Evolutionary conservation across 179 eudicot species (phyloP).

Genomic region (Silene vulgaris): DNA sequence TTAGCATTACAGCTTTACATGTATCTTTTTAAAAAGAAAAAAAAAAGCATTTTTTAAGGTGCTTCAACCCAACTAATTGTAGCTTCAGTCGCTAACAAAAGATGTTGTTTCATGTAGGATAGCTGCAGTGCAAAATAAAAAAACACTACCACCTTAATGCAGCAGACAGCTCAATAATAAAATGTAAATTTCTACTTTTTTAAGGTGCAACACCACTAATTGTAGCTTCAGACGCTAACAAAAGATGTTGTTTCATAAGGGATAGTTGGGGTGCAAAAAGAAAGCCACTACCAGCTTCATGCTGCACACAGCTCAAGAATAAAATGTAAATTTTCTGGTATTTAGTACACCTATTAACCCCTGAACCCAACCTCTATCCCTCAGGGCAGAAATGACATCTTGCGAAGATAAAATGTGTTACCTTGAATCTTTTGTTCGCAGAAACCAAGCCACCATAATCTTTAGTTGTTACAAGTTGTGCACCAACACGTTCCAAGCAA

Average conservation of each 20-base stretch:
- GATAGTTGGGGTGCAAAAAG: not conserved
- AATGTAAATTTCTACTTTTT: not conserved
- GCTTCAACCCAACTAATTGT: not conserved
- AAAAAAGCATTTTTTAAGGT: not conserved
- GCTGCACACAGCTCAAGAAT: constrained; percentile 9
- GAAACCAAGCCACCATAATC: constrained; percentile 32
- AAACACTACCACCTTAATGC: not conserved
- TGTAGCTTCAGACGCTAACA: not conserved
- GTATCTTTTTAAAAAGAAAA: not conserved
- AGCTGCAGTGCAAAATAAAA: not conserved
- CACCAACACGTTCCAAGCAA: constrained; percentile 35
- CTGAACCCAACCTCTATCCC: not conserved
- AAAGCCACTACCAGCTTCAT: constrained; percentile 2
- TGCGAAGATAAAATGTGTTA: constrained; percentile 24
- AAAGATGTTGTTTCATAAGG: not conserved
- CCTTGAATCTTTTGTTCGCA: constrained; percentile 45
- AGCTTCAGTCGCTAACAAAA: not conserved
- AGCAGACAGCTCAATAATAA: constrained; percentile 7
- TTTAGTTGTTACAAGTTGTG: constrained; percentile 29
- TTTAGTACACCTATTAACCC: not conserved
- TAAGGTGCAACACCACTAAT: not conserved
- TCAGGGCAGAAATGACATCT: not conserved
- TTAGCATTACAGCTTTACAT: not conserved
- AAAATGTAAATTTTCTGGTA: not conserved
- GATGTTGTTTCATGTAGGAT: not conserved